A percentile compares a stretch with the other conserved stretches of the same genome.
phyloP scores from a whole-genome alignment of 1,139 yeast genomes.

The Candida labiduridarum region DNA sequence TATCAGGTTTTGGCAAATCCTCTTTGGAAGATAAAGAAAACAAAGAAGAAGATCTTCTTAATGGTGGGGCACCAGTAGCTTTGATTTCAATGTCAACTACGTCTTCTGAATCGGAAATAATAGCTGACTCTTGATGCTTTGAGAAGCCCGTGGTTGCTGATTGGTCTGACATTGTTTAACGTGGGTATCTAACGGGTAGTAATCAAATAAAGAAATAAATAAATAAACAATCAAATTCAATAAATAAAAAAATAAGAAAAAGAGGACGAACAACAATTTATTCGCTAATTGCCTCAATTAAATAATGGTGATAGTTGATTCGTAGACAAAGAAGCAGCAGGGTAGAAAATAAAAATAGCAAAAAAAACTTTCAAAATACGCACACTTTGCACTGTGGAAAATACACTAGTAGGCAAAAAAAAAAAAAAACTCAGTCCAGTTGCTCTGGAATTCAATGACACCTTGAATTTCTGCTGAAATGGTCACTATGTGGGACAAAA shows the following conservation, averaged over 20 bases:
- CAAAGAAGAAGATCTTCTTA: slow-evolving; percentile 48
- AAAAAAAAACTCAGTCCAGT: neutral
- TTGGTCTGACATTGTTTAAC: neutral
- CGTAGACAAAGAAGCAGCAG: too few species aligned
- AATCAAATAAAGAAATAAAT: neutral
- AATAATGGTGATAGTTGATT: too few species aligned
- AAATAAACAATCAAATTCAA: neutral
- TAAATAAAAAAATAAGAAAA: too few species aligned
- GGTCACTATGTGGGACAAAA: too few species aligned
- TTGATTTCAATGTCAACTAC: slow-evolving; percentile 17
- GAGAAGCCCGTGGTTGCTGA: slow-evolving; percentile 13
- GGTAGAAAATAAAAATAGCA: too few species aligned
- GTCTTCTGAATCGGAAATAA: slow-evolving; percentile 36
- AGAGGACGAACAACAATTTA: too few species aligned
- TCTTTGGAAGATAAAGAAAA: slow-evolving; percentile 45
- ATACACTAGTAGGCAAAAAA: neutral
- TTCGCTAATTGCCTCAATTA: too few species aligned
- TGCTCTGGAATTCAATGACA: slow-evolving; percentile 4
- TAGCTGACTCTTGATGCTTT: slow-evolving; percentile 33
- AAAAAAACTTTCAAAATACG: too few species aligned
- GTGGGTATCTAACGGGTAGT: neutral
- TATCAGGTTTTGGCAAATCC: slow-evolving; percentile 62
- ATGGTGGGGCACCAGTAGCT: slow-evolving; percentile 18
- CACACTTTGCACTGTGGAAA: neutral
- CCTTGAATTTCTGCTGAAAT: neutral